A percentile compares a stretch with the other conserved stretches of the same genome.
Evolutionary conservation across 345 rosid species (phyloP).

Genomic region (Populus simonii): DNA sequence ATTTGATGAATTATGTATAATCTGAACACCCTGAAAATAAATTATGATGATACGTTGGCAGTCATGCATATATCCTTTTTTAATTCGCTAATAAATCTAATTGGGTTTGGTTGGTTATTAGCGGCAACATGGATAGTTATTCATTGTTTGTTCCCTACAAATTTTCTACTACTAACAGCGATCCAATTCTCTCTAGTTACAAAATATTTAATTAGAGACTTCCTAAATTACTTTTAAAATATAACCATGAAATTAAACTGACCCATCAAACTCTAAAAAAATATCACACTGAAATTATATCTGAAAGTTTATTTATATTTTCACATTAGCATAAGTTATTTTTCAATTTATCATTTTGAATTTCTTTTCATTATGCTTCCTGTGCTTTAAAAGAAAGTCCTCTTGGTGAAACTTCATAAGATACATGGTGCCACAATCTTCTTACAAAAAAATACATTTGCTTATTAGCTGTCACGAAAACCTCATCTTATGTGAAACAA

Average conservation of each 20-base stretch:
- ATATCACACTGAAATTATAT: not conserved
- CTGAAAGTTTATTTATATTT: not conserved
- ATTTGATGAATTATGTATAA: not conserved
- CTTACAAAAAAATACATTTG: not conserved
- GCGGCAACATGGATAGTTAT: not conserved
- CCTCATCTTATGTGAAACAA: not conserved
- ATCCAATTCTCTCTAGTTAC: not conserved
- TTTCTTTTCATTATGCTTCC: not conserved
- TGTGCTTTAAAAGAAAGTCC: not conserved
- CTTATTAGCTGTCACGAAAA: not conserved
- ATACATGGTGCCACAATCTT: not conserved
- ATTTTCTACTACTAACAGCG: not conserved
- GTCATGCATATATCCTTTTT: not conserved
- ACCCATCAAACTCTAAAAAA: not conserved
- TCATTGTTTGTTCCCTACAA: not conserved
- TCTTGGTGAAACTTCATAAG: not conserved
- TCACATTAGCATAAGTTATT: not conserved
- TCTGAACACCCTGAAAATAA: not conserved
- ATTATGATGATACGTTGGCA: not conserved
- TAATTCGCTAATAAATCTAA: not conserved
- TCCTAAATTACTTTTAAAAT: not conserved
- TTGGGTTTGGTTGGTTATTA: not conserved
- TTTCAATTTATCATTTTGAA: not conserved
- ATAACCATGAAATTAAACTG: not conserved
- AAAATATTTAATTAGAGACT: not conserved